These are phyloP conservation scores for Oryza glumipatula DNA, from an alignment of 176 grass and related monocot species.

Conservation along the genomic window DNA sequence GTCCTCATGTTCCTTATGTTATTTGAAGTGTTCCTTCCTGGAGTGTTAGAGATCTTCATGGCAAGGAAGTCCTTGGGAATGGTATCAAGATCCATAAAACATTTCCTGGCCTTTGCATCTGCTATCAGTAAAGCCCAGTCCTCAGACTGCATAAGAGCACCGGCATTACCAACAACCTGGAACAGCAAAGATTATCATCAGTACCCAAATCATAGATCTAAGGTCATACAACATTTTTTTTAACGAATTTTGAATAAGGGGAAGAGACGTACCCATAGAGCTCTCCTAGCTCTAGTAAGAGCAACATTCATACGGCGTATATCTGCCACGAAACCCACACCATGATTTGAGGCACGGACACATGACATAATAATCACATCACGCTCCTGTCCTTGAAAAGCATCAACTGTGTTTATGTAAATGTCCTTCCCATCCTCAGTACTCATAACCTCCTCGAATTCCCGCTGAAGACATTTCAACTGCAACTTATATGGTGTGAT, in stretches of 20 bases:
- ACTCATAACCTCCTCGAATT: slow-evolving; percentile 82
- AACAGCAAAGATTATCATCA: slow-evolving; percentile 33
- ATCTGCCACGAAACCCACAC: slow-evolving; percentile 98
- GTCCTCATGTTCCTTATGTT: slow-evolving; percentile 71
- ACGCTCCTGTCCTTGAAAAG: slow-evolving; percentile 99
- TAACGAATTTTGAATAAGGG: not conserved
- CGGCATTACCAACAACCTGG: slow-evolving; percentile 98
- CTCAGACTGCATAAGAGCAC: slow-evolving; percentile 86
- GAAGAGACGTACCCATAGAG: slow-evolving; percentile 71
- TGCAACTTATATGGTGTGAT: slow-evolving; percentile 99
- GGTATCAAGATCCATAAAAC: slow-evolving; percentile 82
- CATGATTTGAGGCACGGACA: slow-evolving; percentile 92
- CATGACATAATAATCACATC: slow-evolving; percentile 99
- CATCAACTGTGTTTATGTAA: slow-evolving; percentile 99
- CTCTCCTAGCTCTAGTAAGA: slow-evolving; percentile 92
- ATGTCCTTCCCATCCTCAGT: slow-evolving; percentile 97
- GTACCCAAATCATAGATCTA: slow-evolving; percentile 9
- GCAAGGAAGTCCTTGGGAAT: slow-evolving; percentile 87
- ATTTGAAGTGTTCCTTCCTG: slow-evolving; percentile 58
- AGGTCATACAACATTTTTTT: not conserved
- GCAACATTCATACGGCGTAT: slow-evolving; percentile 99
- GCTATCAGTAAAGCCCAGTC: slow-evolving; percentile 90
- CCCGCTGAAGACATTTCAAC: slow-evolving; percentile 93
- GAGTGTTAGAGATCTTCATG: slow-evolving; percentile 55
- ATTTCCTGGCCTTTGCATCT: slow-evolving; percentile 92